Evolutionary conservation across 202 grass and related monocot genomes (phyloP).

Genomic region (Musa balbisiana): DNA sequence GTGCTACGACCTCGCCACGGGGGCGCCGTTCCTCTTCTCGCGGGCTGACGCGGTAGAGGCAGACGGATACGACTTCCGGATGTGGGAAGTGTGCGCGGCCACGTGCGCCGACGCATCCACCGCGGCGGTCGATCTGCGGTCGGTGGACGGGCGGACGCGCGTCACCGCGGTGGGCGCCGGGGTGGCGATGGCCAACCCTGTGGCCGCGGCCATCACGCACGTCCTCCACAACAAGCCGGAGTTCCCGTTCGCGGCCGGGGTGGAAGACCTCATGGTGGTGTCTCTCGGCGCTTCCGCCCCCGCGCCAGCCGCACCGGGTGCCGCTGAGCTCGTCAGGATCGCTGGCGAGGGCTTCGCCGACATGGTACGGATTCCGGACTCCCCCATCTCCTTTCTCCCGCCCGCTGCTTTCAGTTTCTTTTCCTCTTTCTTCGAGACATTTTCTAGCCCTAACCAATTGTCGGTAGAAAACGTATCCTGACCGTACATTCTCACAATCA

Average conservation of each 20-base stretch:
- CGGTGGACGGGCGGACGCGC: conserved; percentile 51
- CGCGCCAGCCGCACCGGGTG: neutral
- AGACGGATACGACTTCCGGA: conserved; percentile 68
- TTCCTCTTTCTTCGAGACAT: neutral
- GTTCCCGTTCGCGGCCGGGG: conserved; percentile 54
- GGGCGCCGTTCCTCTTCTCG: conserved; percentile 74
- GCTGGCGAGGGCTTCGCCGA: conserved; percentile 75
- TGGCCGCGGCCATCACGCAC: conserved; percentile 83
- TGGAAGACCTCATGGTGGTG: conserved; percentile 72
- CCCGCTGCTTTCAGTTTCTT: neutral
- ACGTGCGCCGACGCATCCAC: conserved; percentile 52
- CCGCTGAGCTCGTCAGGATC: conserved; percentile 56
- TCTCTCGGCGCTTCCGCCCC: conserved; percentile 38
- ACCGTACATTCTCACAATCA: neutral
- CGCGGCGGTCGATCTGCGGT: conserved; percentile 45
- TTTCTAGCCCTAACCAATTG: neutral
- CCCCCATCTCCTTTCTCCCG: neutral
- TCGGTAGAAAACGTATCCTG: neutral
- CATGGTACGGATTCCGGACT: conserved; percentile 42
- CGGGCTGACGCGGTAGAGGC: conserved; percentile 77
- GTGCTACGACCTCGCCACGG: conserved; percentile 75
- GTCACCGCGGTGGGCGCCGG: conserved; percentile 66
- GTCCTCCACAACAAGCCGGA: conserved; percentile 93
- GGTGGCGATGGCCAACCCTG: conserved; percentile 70
- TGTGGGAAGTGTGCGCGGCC: conserved; percentile 75